phyloP scores from a whole-genome alignment of 106 monocot genomes.

The Platanthera guangdongensis region DNA sequence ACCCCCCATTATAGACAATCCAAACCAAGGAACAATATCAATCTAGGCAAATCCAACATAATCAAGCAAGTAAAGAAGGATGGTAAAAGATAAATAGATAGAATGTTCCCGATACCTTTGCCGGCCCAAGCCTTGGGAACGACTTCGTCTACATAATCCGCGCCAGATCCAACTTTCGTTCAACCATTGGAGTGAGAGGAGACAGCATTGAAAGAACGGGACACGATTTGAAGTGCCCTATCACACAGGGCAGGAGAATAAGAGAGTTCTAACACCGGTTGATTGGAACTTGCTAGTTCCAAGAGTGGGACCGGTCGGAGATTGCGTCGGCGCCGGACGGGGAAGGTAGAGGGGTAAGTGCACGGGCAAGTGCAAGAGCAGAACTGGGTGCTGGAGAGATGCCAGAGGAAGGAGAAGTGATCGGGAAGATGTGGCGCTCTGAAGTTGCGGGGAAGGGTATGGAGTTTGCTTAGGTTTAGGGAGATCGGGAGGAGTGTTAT shows the following conservation, averaged over 20 bases:
- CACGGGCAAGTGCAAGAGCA: no score
- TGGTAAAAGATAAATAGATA: not conserved
- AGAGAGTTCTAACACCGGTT: not conserved
- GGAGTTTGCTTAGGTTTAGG: no score
- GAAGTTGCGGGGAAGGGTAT: no score
- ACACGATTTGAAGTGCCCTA: not conserved
- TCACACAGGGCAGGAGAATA: not conserved
- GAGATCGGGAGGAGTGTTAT: no score
- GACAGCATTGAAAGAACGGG: not conserved
- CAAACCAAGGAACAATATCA: not conserved
- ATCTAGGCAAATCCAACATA: no score
- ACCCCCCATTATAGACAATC: not conserved
- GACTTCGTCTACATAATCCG: conserved; percentile 16
- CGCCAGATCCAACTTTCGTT: conserved; percentile 38
- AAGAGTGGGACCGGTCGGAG: not conserved
- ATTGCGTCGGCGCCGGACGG: not conserved
- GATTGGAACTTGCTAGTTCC: not conserved
- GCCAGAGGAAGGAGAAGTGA: no score
- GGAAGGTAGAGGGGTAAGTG: not conserved
- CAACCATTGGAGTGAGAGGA: conserved; percentile 27
- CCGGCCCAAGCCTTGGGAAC: conserved; percentile 16
- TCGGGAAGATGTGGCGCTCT: no score
- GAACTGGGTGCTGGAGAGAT: no score
- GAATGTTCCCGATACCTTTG: conserved; percentile 16
- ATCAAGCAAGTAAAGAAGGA: not conserved